Conservation (phyloP, 768 basidiomycete genomes). For the Amanita rimosa region DNA sequence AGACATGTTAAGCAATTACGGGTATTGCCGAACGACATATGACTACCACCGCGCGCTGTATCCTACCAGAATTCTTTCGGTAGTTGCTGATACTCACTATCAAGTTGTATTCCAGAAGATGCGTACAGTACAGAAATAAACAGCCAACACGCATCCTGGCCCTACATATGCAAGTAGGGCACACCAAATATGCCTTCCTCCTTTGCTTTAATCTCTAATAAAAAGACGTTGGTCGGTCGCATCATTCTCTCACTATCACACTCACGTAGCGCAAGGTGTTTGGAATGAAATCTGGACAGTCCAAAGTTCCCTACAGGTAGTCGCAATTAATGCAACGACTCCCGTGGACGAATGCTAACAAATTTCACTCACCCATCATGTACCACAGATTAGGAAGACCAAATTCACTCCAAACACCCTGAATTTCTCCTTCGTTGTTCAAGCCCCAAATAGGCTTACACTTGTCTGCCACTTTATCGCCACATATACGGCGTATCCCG, state of each 20-base stretch:
- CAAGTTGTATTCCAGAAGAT: too few species aligned
- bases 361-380: slow-evolving; percentile 36
- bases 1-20: slow-evolving; percentile 39
- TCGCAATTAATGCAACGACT: neutral
- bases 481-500: slow-evolving; percentile 32
- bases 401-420: slow-evolving; percentile 36
- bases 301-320: slow-evolving; percentile 29
- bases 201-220: slow-evolving; percentile 15
- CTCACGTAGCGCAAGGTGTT: slow-evolving; percentile 52
- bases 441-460: slow-evolving; percentile 55
- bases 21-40: neutral
- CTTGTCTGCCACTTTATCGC: slow-evolving; percentile 29
- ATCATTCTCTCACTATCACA: slow-evolving; percentile 7
- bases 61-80: too few species aligned
- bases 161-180: neutral
- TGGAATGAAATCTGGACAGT: slow-evolving; percentile 47
- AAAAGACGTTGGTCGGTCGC: neutral
- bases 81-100: too few species aligned
- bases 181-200: slow-evolving; percentile 11
- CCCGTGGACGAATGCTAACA: neutral
- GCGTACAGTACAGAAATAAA: neutral
- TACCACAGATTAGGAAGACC: slow-evolving; percentile 46
- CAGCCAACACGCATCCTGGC: neutral
- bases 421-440: slow-evolving; percentile 51
- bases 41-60: too few species aligned